Evolutionary conservation across 116 monocot species (phyloP), one percentile per base, ranked within the genome.

Genomic region (Iris pallida): DNA sequence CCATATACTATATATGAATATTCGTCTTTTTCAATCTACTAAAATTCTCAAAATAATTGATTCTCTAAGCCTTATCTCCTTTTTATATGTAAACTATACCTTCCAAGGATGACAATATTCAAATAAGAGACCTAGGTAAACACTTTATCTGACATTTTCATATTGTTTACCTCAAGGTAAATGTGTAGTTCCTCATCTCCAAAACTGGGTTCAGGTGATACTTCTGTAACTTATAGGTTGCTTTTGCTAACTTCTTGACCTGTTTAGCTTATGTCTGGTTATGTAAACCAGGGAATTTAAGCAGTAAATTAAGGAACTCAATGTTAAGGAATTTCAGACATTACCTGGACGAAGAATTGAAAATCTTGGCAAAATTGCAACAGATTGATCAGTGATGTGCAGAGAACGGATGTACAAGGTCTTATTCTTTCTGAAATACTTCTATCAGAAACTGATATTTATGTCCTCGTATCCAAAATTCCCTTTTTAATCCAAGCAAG

Each of bases 131-230:
- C 30, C 30, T 30, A 30, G 30, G 30, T 30, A 30, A 30, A 30
- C 30, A 30, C 2, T 30, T 30, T 30, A 30, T 30, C 30, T 30
- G 30, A 30, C 30, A 30, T 30, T 30, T 30, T 3, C 30, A 30
- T 1, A 30, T 30, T 30, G 30, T 30, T 46, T 40, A 13, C 68
- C 74, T 78, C 44, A 76, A 98, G 98, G 90, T 92, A 54, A 86
- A 87, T 43, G 76, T 90, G 58, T 93, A 92, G 76, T 90, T 92
- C 47, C 88, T 98, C n/a, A 93, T 90, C 0, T 86, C 93, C 51
- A 98, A 98, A 81, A 98, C 98, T 80, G 98, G 98, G 15, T 98
- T 93, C 93, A 98, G 98, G 98, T 98, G 60, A 18, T 69, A 4
- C 41, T 74, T 58, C 54, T 49, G 45, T 72, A 56, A 68, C 20